A percentile compares a stretch with the other conserved stretches of the same genome.
phyloP scores from a whole-genome alignment of 169 alveolate species.

The Eimeria praecox region DNA sequence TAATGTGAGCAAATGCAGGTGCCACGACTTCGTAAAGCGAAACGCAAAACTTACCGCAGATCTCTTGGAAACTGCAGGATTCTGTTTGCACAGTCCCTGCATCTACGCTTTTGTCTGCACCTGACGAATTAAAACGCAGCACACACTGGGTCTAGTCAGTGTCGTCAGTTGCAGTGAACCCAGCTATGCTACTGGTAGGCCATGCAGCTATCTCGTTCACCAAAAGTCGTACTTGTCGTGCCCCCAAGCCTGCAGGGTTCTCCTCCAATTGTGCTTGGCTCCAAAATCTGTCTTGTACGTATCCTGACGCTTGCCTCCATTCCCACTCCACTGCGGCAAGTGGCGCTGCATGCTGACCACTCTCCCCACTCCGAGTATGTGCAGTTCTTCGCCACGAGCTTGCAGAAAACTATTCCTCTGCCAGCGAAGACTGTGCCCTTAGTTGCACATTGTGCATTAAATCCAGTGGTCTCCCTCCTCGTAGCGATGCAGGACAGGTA shows the following conservation, averaged over 20 bases:
- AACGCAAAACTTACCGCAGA: constrained; percentile 53
- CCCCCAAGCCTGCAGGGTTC: constrained; percentile 45
- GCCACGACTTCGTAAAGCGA: background rate
- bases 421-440: constrained; percentile 25
- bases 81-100: constrained; percentile 58
- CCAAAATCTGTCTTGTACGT: constrained; percentile 70
- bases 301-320: constrained; percentile 57
- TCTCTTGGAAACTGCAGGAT: constrained; percentile 40
- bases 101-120: constrained; percentile 16
- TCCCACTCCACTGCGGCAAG: constrained; percentile 72
- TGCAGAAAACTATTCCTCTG: constrained; percentile 64
- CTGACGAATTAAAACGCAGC: background rate
- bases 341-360: constrained; percentile 73
- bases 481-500: constrained; percentile 60
- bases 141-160: background rate
- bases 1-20: background rate
- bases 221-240: constrained; percentile 25
- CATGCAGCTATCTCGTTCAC: background rate
- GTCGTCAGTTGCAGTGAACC: background rate
- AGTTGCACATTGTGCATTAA: constrained; percentile 28
- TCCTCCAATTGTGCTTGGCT: constrained; percentile 59
- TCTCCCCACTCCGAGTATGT: constrained; percentile 63
- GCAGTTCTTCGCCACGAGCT: constrained; percentile 27
- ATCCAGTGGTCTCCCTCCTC: constrained; percentile 33
- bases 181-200: too few relatives aligned